Base-by-base conservation (phyloP, 1,284 basidiomycete genomes). In the Tremellales sp. region DNA sequence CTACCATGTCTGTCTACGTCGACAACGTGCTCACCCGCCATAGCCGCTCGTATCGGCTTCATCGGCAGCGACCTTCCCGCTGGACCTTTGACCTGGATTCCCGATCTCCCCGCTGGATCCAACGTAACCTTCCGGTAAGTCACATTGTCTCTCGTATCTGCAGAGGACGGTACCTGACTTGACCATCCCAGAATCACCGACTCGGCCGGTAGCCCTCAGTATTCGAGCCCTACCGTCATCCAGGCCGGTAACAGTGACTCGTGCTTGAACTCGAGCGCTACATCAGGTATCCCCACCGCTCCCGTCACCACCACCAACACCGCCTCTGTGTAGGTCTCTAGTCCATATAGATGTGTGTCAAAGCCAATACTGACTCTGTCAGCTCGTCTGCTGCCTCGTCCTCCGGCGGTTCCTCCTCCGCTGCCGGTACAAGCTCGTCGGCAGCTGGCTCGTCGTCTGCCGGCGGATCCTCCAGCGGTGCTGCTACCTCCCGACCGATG, bases 11-110 rank as follows among this genome's bases (percentile, higher is more conserved):
- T 31, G 29, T 31, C 29, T 31, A 31, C 8, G 29, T 31, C 15
- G 29, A 15, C 8, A 31, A 8, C 8, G 8, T 31, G 29, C 8
- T 31, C 15, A 8, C 15, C 29, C n/a, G n/a, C n/a, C n/a, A n/a
- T n/a, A 31, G 29, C 62, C 24, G 52, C 61, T 19, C 59, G 62
- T 40, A 53, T 70, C 50, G 56, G 54, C 33, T 56, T 56, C 46
- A 59, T 71, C 45, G 35, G 25, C 43, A 43, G 49, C 45, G 26
- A 27, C 23, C 29, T 62, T 46, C 41, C 55, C n/a, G 41, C 57
- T n/a, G 52, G 51, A 40, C 58, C 62, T 37, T 56, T 49, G 53
- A 67, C 65, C 45, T 73, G 70, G 70, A 62, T 22, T 40, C 64
- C 67, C 48, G 61, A 71, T 58, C 60, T 70, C 41, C 49, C 60